Evolutionary conservation across 495 filamentous ascomycete genomes (phyloP).

Genomic region (Diplogelasinospora grovesii): DNA sequence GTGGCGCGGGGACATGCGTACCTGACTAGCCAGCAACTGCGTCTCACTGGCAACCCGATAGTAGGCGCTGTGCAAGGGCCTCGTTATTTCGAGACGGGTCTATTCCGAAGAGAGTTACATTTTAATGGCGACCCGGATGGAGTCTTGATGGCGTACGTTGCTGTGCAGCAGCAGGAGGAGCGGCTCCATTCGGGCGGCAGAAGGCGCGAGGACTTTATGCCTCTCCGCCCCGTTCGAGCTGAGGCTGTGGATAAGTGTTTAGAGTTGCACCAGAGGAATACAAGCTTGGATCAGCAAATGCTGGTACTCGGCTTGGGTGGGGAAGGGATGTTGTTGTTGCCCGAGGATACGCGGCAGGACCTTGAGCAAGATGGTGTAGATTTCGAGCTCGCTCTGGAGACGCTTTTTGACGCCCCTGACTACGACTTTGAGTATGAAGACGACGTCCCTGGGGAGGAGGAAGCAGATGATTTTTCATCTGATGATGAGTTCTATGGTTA

Average conservation of each 20-base stretch:
- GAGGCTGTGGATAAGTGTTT: background rate
- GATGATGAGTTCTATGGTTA: conserved; percentile 1
- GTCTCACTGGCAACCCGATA: conserved; percentile 23
- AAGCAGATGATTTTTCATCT: no score
- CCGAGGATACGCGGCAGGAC: conserved; percentile 4
- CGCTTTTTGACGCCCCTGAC: no score
- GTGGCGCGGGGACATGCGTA: conserved; percentile 16
- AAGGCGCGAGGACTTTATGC: background rate
- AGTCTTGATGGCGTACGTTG: conserved; percentile 27
- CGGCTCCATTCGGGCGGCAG: background rate
- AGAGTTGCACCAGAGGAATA: conserved; percentile 22
- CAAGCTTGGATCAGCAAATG: conserved; percentile 17
- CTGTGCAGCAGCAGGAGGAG: conserved; percentile 20
- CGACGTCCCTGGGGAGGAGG: background rate
- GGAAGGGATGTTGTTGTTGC: conserved; percentile 9
- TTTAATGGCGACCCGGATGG: conserved; percentile 21
- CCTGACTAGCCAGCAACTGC: conserved; percentile 24
- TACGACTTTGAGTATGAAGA: conserved; percentile 12
- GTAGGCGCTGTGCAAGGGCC: conserved; percentile 43
- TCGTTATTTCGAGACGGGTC: conserved; percentile 31
- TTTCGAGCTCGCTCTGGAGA: background rate
- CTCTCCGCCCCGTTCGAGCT: conserved; percentile 4
- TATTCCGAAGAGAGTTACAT: conserved; percentile 36
- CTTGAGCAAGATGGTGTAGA: conserved; percentile 17
- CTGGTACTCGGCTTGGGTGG: no score